Evolutionary conservation across 805 yeast genomes (phyloP).

Genomic region (Nakazawaea ishiwadae): DNA sequence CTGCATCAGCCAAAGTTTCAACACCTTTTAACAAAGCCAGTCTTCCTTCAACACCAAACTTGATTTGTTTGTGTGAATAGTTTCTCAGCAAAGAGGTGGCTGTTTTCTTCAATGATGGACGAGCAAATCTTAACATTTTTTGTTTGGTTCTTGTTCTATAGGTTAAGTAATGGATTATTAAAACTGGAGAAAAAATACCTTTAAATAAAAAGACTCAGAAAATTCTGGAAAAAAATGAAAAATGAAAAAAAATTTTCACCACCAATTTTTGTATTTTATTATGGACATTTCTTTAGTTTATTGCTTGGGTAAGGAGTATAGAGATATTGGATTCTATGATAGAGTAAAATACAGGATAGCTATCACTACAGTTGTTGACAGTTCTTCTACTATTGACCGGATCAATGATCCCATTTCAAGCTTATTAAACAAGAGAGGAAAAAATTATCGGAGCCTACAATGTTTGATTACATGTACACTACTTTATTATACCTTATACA

Average conservation of each 20-base stretch:
- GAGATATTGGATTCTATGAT: too few relatives aligned
- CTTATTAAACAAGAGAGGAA: too few relatives aligned
- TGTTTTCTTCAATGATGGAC: slow-evolving; percentile 36
- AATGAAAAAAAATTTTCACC: neutral
- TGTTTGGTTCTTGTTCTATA: too few relatives aligned
- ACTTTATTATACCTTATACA: slow-evolving; percentile 22
- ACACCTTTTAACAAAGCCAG: slow-evolving; percentile 93
- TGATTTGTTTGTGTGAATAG: slow-evolving; percentile 82
- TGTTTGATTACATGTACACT: too few relatives aligned
- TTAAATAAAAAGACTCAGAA: neutral
- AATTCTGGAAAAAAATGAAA: slow-evolving; percentile 1
- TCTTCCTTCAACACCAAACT: slow-evolving; percentile 96
- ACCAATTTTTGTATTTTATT: neutral
- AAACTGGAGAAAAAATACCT: neutral
- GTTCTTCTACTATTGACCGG: too few relatives aligned
- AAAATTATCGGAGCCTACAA: neutral
- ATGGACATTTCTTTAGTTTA: too few relatives aligned
- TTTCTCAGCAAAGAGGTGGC: slow-evolving; percentile 38
- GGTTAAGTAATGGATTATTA: too few relatives aligned
- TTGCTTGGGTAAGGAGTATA: too few relatives aligned
- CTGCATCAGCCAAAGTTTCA: slow-evolving; percentile 92
- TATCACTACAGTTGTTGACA: too few relatives aligned
- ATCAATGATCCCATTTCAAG: too few relatives aligned
- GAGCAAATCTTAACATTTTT: slow-evolving; percentile 44
- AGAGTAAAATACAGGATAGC: too few relatives aligned